Evolutionary conservation across 345 rosid species (phyloP), one percentile per base, ranked within the genome.

Genomic region (Microcos paniculata): DNA sequence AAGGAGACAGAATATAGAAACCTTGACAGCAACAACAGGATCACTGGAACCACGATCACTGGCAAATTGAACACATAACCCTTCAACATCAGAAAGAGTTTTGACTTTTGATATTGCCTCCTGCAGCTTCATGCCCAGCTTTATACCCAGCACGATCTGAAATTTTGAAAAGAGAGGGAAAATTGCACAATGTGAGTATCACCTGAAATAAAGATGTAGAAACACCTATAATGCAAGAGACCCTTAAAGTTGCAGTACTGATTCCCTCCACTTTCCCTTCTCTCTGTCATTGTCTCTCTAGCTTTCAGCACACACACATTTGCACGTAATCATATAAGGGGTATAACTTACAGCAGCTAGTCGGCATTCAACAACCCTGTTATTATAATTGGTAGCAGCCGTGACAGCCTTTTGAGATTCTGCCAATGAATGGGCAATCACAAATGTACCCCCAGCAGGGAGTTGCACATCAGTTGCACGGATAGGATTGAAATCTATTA

Each of bases 371-470:
- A 96, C 98, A 70, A 96, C 99, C 82, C 99, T 88, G 78, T 94
- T 93, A 70, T 96, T 96, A 84, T 96, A 96, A 84, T 96, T 91
- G 14, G 78, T 94, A 19, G 97, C 99, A 73, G 99, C 98, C 33
- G 99, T 94, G 74, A 96, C 97, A 12, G 99, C 98, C 73, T 96
- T 96, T 73, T 92, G 94, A 66, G 99, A 96, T 76, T 94, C 97
- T 16, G 98, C 98, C 76, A 96, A 89, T 62, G 97, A 96, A 81
- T 96, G 90, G 23, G 98, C 97, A 65, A 96, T 94, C 40, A 96
- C 89, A 83, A 96, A 96, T 76, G 90, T 91, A 1, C 98, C 99
- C n/a, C 97, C 98, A 73, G 82, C 81, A 81, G 98, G 99, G 84
- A 94, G 98, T 84, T 94, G 79, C 77, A 96, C 97, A 76, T 96